Conservation (phyloP, 2,329 filamentous ascomycete genomes). For the Colletotrichum cereale region DNA sequence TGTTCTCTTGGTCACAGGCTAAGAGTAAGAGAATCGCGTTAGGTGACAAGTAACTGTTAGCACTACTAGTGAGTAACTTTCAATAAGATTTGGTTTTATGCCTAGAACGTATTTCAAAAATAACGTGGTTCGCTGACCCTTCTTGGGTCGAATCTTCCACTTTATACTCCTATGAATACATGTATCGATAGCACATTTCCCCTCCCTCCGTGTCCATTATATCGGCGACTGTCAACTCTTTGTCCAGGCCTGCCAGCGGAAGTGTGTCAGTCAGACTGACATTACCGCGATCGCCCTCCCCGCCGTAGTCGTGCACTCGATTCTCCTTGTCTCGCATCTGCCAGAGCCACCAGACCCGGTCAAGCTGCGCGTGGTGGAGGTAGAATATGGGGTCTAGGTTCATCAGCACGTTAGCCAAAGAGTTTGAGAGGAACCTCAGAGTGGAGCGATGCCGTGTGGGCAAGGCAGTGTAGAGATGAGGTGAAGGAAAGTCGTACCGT, state of each 20-base stretch:
- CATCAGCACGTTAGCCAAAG: not conserved
- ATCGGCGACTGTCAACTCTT: constrained; percentile 35
- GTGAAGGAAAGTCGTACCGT: not conserved
- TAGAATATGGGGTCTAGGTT: constrained; percentile 43
- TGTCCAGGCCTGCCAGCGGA: constrained; percentile 37
- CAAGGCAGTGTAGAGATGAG: not conserved
- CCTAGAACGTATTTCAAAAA: not conserved
- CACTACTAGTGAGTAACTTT: accelerated
- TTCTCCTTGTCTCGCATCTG: constrained; percentile 40
- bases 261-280: constrained; percentile 36
- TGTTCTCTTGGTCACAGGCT: not conserved
- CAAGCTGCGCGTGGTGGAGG: constrained; percentile 44
- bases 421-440: not conserved
- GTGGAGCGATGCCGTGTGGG: not conserved
- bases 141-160: not conserved
- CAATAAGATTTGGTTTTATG: not conserved
- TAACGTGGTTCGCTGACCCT: not conserved
- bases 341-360: constrained; percentile 46
- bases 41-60: not conserved
- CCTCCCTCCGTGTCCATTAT: constrained; percentile 40
- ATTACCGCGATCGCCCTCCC: constrained; percentile 29
- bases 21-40: not conserved
- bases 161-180: constrained; percentile 26
- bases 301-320: constrained; percentile 35
- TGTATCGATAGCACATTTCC: constrained; percentile 41